Evolutionary conservation across 352 stramenopile species (phyloP).

Genomic region (Pythium pyrilobum): DNA sequence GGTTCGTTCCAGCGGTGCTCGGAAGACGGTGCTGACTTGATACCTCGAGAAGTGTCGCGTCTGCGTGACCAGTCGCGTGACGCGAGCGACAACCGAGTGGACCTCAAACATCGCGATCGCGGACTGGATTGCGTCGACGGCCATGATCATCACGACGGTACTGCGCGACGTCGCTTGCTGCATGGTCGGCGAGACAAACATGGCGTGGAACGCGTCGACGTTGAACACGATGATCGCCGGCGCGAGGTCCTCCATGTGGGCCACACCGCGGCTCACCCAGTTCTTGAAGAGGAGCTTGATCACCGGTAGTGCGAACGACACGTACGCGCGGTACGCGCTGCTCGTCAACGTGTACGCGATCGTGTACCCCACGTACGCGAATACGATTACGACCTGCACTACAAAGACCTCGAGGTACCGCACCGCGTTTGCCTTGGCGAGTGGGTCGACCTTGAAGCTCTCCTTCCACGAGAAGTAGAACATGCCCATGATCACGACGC

Average conservation of each 20-base stretch:
- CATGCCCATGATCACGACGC: neutral
- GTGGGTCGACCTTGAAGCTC: neutral
- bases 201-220: conserved; percentile 1
- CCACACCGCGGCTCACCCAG: neutral
- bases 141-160: neutral
- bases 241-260: neutral
- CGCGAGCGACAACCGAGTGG: too few relatives aligned
- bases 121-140: neutral
- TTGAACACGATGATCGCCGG: conserved; percentile 1
- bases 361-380: neutral
- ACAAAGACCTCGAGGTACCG: neutral
- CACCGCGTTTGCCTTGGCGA: neutral
- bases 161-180: neutral
- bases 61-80: too few relatives aligned
- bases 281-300: neutral
- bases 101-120: neutral
- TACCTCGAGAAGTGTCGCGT: too few relatives aligned
- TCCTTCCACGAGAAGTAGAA: neutral
- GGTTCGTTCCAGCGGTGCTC: too few relatives aligned
- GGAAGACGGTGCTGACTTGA: neutral
- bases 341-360: neutral
- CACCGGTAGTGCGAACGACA: neutral
- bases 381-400: neutral
- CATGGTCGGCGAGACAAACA: neutral
- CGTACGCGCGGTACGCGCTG: neutral